phyloP scores from a whole-genome alignment of 805 yeast species.

The Zygoascus bituminiphila region DNA sequence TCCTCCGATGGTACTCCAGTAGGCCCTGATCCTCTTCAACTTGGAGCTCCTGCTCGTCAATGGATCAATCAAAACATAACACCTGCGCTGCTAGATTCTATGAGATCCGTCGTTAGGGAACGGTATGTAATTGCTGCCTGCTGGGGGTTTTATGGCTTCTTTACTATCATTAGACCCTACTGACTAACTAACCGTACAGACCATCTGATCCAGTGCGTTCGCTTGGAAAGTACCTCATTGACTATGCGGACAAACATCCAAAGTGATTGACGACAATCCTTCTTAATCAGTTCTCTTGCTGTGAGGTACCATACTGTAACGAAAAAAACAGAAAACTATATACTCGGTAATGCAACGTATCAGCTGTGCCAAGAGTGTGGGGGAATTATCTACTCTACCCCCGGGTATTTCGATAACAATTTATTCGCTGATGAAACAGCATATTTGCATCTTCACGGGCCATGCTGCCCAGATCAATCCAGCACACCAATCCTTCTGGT shows the following conservation, averaged over 20 bases:
- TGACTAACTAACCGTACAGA: conserved; percentile 5
- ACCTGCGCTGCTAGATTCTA: conserved; percentile 54
- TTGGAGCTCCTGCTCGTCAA: conserved; percentile 60
- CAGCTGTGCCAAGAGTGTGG: background rate
- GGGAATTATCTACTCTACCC: background rate
- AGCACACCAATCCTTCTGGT: background rate
- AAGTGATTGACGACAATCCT: background rate
- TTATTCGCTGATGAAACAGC: background rate
- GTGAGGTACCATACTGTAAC: no score
- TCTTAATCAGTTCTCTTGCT: no score
- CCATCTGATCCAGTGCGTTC: conserved; percentile 21
- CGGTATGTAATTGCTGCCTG: conserved; percentile 20
- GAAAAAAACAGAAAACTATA: no score
- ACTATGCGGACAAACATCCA: conserved; percentile 9
- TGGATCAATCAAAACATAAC: conserved; percentile 61
- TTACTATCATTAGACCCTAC: no score
- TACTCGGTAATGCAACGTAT: background rate
- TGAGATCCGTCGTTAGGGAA: conserved; percentile 43
- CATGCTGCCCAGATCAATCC: background rate
- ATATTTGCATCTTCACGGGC: background rate
- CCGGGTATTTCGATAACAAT: background rate
- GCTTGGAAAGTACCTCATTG: conserved; percentile 19
- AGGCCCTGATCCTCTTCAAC: background rate
- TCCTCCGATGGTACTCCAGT: background rate
- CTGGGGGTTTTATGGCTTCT: background rate